phyloP scores from a whole-genome alignment of 148 eudicot species.

The Amaranthus cruentus region DNA sequence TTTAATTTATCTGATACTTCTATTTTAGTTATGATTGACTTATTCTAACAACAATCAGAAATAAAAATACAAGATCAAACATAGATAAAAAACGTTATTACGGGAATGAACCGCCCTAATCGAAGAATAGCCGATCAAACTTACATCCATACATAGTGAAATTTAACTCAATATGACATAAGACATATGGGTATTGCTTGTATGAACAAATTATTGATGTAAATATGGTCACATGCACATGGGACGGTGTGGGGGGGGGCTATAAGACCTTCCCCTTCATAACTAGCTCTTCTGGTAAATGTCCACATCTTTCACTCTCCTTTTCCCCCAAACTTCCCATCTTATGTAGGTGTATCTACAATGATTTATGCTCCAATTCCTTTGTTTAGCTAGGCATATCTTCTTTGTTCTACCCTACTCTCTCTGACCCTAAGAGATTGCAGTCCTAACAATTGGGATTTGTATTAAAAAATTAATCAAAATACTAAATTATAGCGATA shows the following conservation, averaged over 20 bases:
- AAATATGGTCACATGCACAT: constrained; percentile 24
- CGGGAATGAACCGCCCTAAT: no score
- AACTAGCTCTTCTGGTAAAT: constrained; percentile 23
- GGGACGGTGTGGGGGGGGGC: constrained; percentile 25
- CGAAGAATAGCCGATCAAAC: not conserved
- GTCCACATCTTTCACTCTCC: constrained; percentile 26
- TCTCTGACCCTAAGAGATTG: no score
- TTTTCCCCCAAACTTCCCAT: not conserved
- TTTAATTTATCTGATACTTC: no score
- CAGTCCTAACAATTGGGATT: no score
- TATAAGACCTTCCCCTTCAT: not conserved
- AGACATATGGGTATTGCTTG: constrained; percentile 15
- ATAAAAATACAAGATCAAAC: no score
- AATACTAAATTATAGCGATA: no score
- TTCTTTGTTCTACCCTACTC: no score
- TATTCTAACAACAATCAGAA: no score
- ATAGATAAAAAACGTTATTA: no score
- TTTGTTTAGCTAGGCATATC: constrained; percentile 19
- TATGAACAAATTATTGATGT: constrained; percentile 17
- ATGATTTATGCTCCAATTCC: constrained; percentile 7
- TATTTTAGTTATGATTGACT: no score
- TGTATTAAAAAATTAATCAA: no score
- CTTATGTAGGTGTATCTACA: not conserved
- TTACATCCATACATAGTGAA: not conserved
- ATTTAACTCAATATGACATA: constrained; percentile 7